phyloP scores from a whole-genome alignment of 2,329 filamentous ascomycete species.

The Coleophoma cylindrospora region DNA sequence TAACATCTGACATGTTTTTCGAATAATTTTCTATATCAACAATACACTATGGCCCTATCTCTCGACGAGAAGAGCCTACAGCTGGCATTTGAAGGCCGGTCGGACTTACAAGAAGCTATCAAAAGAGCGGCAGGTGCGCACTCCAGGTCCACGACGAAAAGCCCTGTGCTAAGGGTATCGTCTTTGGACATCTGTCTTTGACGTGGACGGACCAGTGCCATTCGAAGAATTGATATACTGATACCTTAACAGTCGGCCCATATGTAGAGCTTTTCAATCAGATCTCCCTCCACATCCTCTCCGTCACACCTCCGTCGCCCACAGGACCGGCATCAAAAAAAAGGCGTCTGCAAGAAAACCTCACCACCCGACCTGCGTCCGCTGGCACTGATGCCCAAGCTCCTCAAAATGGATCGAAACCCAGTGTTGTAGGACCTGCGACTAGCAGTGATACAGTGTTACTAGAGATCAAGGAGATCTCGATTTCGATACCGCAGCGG shows the following conservation, averaged over 20 bases:
- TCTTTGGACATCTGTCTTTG: conserved; percentile 1
- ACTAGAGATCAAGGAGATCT: conserved; percentile 61
- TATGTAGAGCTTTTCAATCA: conserved; percentile 29
- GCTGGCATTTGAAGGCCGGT: conserved; percentile 24
- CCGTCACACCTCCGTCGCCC: conserved; percentile 5
- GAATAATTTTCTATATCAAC: background rate
- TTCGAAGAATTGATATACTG: background rate
- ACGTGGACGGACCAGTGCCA: background rate
- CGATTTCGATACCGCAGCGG: conserved; percentile 60
- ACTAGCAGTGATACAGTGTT: conserved; percentile 44
- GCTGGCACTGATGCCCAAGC: conserved; percentile 5
- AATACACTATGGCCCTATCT: conserved; percentile 15
- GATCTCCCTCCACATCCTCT: conserved; percentile 24
- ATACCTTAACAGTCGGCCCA: conserved; percentile 14
- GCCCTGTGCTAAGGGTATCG: background rate
- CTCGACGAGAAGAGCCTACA: conserved; percentile 23
- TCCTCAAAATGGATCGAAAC: conserved; percentile 2
- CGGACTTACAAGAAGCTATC: conserved; percentile 25
- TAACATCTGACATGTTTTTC: background rate
- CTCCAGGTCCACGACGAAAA: background rate
- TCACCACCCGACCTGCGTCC: conserved; percentile 15
- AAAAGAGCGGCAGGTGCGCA: conserved; percentile 22
- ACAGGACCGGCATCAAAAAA: conserved; percentile 25
- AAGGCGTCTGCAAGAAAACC: conserved; percentile 21
- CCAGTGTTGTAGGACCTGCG: conserved; percentile 8